Evolutionary conservation across 2,329 filamentous ascomycete genomes (phyloP), one percentile per base, ranked within the genome.

Genomic region (Diaporthe amygdali): DNA sequence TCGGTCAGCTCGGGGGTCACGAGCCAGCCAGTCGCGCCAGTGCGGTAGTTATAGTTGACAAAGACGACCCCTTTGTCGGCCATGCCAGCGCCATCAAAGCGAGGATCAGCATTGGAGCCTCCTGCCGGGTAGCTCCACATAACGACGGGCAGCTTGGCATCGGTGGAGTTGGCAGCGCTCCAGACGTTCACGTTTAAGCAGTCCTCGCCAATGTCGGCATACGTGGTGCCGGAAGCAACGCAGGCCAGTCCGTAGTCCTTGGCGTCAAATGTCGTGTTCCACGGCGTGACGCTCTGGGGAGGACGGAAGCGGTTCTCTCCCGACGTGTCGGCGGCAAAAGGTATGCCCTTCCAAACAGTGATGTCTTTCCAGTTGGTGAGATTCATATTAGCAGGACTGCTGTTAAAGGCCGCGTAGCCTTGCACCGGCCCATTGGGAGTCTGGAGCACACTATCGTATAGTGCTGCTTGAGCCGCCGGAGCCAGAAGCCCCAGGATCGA

Each of bases 1-100:
- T 70, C 68, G 12, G 63, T 71, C 22, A 77, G 63, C 66, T 76
- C 72, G 1, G 74, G 72, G 17, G 64, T 67, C 17, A 69, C 71
- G 39, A 72, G 64, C 69, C 69, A 94, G 0, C 93, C 93, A 75
- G 94, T 84, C 4, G 89, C 87, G 2, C 90, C 90, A 56, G 93
- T 85, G 12, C 92, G 86, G 78, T 93, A 90, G 79, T 88, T 89
- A 77, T 91, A 87, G 77, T 84, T 88, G 61, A 92, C 85, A 46
- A 83, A 88, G 49, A 93, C 83, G 71, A 92, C 88, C 76, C 93
- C 87, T 70, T 91, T 85, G 80, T 87, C 86, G 41, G 82, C 77
- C 63, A 87, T 84, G 74, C 80, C 75, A 52, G 88, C 84, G 76
- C 85, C 84, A 81, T 91, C 87, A 81, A 91, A 92, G 4, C 73